Conservation (phyloP, 2,329 filamentous ascomycete species). For the Colletotrichum viniferum region DNA sequence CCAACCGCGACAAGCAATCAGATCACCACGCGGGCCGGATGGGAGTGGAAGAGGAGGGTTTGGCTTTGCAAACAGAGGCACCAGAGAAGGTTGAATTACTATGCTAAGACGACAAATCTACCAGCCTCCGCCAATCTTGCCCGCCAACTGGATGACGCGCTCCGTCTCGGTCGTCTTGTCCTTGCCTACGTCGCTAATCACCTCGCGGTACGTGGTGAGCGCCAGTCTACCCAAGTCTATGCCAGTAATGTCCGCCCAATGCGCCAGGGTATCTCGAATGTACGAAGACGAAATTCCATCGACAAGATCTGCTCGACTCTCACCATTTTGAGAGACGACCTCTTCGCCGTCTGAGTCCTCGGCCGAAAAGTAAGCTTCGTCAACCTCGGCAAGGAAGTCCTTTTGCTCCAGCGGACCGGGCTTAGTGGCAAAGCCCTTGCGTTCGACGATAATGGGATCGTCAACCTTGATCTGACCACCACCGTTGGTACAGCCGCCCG, state of each 20-base stretch:
- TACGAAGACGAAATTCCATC: conserved; percentile 69
- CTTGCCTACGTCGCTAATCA: conserved; percentile 95
- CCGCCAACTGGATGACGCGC: conserved; percentile 84
- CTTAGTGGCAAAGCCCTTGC: conserved; percentile 54
- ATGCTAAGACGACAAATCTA: conserved; percentile 43
- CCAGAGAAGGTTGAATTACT: conserved; percentile 47
- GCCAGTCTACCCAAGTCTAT: conserved; percentile 74
- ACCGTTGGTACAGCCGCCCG: conserved; percentile 97
- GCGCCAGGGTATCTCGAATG: conserved; percentile 70
- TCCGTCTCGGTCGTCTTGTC: conserved; percentile 72
- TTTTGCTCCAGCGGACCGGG: conserved; percentile 82
- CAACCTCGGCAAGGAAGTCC: conserved; percentile 80
- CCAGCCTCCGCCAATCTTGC: conserved; percentile 94
- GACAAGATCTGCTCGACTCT: conserved; percentile 47
- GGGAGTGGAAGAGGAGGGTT: conserved; percentile 77
- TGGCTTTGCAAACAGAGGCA: conserved; percentile 72
- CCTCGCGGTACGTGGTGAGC: conserved; percentile 88
- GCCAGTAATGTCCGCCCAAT: conserved; percentile 78
- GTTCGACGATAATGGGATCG: conserved; percentile 68
- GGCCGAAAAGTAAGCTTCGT: conserved; percentile 88
- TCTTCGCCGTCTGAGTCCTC: conserved; percentile 54
- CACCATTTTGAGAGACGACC: conserved; percentile 26
- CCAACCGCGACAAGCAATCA: conserved; percentile 71
- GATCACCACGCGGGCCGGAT: conserved; percentile 80
- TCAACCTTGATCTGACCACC: conserved; percentile 93